A percentile compares a stretch with the other conserved stretches of the same genome.
phyloP scores from a whole-genome alignment of 805 yeast genomes.

The Pichia insulana region DNA sequence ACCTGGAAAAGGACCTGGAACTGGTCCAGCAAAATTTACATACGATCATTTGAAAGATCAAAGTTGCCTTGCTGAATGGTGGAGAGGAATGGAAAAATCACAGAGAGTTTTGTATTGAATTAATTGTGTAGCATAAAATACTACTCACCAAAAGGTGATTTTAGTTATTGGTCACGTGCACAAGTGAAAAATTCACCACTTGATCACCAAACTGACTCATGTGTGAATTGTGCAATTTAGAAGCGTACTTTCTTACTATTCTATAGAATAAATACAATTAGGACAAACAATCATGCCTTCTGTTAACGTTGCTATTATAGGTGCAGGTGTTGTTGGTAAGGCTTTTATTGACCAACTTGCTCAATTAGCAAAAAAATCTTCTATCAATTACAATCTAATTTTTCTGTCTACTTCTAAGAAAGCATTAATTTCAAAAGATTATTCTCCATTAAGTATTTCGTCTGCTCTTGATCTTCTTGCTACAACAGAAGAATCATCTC shows the following conservation, averaged over 20 bases:
- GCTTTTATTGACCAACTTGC: slow-evolving; percentile 80
- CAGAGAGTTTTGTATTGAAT: slow-evolving; percentile 18
- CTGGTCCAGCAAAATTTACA: slow-evolving; percentile 42
- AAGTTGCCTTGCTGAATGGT: slow-evolving; percentile 71
- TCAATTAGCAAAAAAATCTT: slow-evolving; percentile 43
- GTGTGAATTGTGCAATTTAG: too few relatives aligned
- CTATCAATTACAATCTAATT: slow-evolving; percentile 53
- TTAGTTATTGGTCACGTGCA: too few relatives aligned
- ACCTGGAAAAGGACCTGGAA: slow-evolving; percentile 28
- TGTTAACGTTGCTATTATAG: slow-evolving; percentile 65
- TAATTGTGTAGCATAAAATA: too few relatives aligned
- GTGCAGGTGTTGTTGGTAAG: slow-evolving; percentile 94
- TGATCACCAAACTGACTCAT: not conserved
- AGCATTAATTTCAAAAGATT: slow-evolving; percentile 62
- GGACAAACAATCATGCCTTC: slow-evolving; percentile 31
- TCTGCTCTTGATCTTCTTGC: slow-evolving; percentile 45
- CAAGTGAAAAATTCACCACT: too few relatives aligned
- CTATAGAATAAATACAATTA: not conserved
- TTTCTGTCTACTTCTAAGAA: slow-evolving; percentile 68
- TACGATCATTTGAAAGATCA: slow-evolving; percentile 49
- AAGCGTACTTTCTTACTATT: too few relatives aligned
- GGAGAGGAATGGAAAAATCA: slow-evolving; percentile 32
- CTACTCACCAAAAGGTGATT: too few relatives aligned
- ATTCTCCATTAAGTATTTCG: slow-evolving; percentile 57
- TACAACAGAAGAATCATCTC: slow-evolving; percentile 39